Evolutionary conservation across 306 rosid genomes (phyloP).

Genomic region (Gastrolobium bilobum): DNA sequence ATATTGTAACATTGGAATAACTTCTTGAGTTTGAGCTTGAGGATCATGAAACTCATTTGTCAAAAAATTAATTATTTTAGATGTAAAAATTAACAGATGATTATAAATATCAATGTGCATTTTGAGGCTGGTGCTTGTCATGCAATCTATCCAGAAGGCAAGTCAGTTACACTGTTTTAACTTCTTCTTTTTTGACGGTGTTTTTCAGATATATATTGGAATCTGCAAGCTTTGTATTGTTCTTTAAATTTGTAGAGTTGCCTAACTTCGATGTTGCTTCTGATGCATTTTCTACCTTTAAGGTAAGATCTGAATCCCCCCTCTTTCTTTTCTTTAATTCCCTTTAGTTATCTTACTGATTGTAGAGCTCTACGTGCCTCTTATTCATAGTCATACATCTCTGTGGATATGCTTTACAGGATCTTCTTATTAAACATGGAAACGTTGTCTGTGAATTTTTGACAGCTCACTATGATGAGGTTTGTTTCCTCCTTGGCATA

Average conservation of each 20-base stretch:
- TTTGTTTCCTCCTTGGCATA: slow-evolving; percentile 53
- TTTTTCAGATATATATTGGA: slow-evolving; percentile 92
- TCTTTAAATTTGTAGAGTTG: slow-evolving; percentile 92
- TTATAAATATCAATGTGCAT: slow-evolving; percentile 7
- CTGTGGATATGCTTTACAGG: slow-evolving; percentile 66
- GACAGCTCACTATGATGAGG: slow-evolving; percentile 84
- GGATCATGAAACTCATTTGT: slow-evolving; percentile 31
- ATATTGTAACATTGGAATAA: slow-evolving; percentile 19
- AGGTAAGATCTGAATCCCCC: slow-evolving; percentile 65
- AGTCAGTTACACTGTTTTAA: slow-evolving; percentile 48
- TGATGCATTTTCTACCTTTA: slow-evolving; percentile 95
- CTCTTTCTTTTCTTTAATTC: slow-evolving; percentile 1
- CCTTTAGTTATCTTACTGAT: slow-evolving; percentile 33
- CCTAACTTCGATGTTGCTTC: slow-evolving; percentile 94
- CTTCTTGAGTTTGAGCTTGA: slow-evolving; percentile 8
- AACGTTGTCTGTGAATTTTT: slow-evolving; percentile 78
- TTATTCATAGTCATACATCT: slow-evolving; percentile 31
- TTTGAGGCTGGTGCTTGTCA: slow-evolving; percentile 20
- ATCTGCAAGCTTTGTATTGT: slow-evolving; percentile 91
- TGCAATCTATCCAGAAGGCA: slow-evolving; percentile 28
- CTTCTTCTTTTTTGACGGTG: slow-evolving; percentile 54
- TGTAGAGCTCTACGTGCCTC: slow-evolving; percentile 35
- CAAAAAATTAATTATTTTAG: background rate
- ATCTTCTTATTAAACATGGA: slow-evolving; percentile 88
- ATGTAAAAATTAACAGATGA: slow-evolving; percentile 28